phyloP scores from a whole-genome alignment of 495 filamentous ascomycete species.

The Aspergillus sparsus region DNA sequence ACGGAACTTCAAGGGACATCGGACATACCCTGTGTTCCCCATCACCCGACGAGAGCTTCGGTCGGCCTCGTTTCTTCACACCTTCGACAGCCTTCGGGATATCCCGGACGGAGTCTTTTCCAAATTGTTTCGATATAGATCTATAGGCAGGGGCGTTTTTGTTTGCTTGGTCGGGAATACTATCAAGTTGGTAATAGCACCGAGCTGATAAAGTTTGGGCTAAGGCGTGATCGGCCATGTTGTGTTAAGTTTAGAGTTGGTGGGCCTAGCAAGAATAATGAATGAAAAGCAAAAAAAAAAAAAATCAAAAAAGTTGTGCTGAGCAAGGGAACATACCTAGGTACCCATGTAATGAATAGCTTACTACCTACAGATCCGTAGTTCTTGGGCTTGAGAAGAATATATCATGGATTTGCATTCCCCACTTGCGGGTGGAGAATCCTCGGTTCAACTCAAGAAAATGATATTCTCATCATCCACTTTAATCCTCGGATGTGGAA shows the following conservation, averaged over 20 bases:
- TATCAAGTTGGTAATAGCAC: slow-evolving; percentile 9
- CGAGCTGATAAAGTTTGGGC: slow-evolving; percentile 13
- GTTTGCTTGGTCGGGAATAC: neutral
- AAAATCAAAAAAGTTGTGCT: neutral
- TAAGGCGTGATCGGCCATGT: slow-evolving; percentile 9
- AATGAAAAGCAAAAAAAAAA: neutral
- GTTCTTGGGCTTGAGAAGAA: neutral
- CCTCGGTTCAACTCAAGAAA: slow-evolving; percentile 3
- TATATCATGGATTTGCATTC: neutral
- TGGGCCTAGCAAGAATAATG: too few species aligned
- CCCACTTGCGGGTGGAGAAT: neutral
- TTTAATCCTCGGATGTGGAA: neutral
- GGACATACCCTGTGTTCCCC: slow-evolving; percentile 4
- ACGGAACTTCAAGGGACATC: neutral
- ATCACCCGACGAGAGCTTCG: slow-evolving; percentile 6
- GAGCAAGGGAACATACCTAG: neutral
- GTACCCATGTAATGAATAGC: too few species aligned
- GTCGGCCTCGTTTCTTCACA: slow-evolving; percentile 11
- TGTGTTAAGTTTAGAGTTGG: neutral
- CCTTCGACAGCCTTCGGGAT: neutral
- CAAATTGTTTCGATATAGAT: neutral
- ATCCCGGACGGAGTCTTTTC: neutral
- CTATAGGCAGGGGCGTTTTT: neutral
- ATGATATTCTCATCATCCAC: slow-evolving; percentile 6
- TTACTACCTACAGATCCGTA: too few species aligned